Conservation (phyloP, 129 eudicot species). For the Saussurea involucrata region DNA sequence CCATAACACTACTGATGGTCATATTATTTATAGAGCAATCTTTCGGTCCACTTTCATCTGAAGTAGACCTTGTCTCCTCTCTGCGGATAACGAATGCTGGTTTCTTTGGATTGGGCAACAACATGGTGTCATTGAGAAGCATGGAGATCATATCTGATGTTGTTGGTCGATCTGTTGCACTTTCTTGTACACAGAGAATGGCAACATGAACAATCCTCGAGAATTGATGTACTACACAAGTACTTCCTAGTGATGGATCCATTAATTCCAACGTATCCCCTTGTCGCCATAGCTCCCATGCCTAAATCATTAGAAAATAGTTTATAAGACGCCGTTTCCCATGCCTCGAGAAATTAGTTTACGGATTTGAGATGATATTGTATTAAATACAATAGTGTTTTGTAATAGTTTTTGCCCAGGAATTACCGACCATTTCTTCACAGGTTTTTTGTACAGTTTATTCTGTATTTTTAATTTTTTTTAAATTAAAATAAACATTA, state of each 20-base stretch:
- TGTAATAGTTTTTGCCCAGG: too few species aligned
- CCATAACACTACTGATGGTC: background rate
- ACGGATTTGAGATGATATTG: too few species aligned
- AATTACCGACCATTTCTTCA: too few species aligned
- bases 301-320: constrained; percentile 7
- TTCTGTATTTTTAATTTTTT: too few species aligned
- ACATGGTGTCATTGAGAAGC: constrained; percentile 16
- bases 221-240: constrained; percentile 3
- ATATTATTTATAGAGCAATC: background rate
- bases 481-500: too few species aligned
- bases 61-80: background rate
- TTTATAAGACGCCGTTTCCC: background rate
- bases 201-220: constrained; percentile 6
- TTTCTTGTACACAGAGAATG: constrained; percentile 21
- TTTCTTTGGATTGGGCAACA: constrained; percentile 9
- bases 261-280: background rate
- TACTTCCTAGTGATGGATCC: constrained; percentile 4
- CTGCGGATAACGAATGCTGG: constrained; percentile 15
- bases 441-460: too few species aligned
- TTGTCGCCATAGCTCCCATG: constrained; percentile 20
- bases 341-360: too few species aligned
- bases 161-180: constrained; percentile 10
- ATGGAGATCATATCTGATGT: constrained; percentile 17
- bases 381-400: too few species aligned
- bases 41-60: background rate